Conservation (phyloP, 192 early-diverging fungal genomes). For the Coemansia asiatica region DNA sequence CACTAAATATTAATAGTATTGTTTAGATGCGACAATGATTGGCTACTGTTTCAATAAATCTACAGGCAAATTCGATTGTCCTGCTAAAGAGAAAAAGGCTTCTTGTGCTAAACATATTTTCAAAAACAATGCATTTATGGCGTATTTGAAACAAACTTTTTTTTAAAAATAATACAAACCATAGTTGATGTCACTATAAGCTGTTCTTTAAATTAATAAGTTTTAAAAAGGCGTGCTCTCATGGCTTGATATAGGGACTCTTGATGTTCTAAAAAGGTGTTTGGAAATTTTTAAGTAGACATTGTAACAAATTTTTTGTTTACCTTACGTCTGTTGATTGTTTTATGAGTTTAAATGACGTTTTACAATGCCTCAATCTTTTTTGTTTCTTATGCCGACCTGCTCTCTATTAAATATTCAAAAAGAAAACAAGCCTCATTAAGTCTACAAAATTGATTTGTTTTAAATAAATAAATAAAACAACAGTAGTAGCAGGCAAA, state of each 20-base stretch:
- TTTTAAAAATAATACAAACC: neutral
- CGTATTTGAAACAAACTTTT: neutral
- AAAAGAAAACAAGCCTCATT: neutral
- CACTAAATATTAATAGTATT: too few relatives aligned
- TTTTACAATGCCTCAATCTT: neutral
- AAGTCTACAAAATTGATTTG: neutral
- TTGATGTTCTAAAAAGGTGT: neutral
- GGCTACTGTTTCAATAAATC: neutral
- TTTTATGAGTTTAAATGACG: neutral
- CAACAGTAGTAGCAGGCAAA: neutral
- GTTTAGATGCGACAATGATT: too few relatives aligned
- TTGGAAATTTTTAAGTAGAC: neutral
- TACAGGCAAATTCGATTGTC: neutral
- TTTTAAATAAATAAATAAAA: neutral
- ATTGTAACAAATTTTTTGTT: neutral
- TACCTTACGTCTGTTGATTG: neutral
- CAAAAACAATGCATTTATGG: neutral
- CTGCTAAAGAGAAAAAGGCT: neutral
- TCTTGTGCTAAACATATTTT: too few relatives aligned
- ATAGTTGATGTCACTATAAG: neutral
- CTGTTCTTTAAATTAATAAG: neutral
- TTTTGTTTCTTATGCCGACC: neutral
- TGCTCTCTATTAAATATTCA: neutral
- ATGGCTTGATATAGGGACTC: conserved; percentile 5
- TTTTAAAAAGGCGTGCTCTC: neutral